phyloP scores from a whole-genome alignment of 352 stramenopile genomes.

The Halophytophthora polymorphica region DNA sequence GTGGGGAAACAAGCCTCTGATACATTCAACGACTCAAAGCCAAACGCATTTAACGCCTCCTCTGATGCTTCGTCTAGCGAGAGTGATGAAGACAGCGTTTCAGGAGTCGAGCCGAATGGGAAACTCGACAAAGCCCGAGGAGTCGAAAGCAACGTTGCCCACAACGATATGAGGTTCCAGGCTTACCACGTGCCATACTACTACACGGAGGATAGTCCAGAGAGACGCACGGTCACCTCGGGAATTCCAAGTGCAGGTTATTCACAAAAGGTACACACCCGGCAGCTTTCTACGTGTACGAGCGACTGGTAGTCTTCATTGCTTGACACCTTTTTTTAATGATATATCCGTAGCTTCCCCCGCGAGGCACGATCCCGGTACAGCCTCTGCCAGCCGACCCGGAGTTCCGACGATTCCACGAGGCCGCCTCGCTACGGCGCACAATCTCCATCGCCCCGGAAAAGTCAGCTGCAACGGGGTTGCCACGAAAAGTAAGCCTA shows the following conservation, averaged over 20 bases:
- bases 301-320: not conserved
- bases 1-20: conserved; percentile 3
- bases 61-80: conserved; percentile 17
- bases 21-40: conserved; percentile 4
- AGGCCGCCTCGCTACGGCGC: conserved; percentile 30
- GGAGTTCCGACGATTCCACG: conserved; percentile 52
- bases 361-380: conserved; percentile 41
- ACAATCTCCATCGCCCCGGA: conserved; percentile 21
- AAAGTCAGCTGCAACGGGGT: conserved; percentile 8
- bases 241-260: not conserved
- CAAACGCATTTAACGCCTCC: conserved; percentile 3
- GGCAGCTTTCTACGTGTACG: no score
- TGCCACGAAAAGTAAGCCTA: not conserved
- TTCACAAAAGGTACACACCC: conserved; percentile 13
- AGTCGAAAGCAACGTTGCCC: conserved; percentile 1
- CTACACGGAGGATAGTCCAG: conserved; percentile 8
- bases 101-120: conserved; percentile 2
- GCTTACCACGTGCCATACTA: conserved; percentile 39
- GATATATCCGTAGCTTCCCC: conserved; percentile 23
- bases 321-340: not conserved
- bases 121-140: conserved; percentile 6
- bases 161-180: conserved; percentile 22
- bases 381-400: conserved; percentile 44
- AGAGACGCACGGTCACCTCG: not conserved
- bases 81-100: conserved; percentile 15